phyloP scores from a whole-genome alignment of 441 rosid species.

The Populus hybrid region DNA sequence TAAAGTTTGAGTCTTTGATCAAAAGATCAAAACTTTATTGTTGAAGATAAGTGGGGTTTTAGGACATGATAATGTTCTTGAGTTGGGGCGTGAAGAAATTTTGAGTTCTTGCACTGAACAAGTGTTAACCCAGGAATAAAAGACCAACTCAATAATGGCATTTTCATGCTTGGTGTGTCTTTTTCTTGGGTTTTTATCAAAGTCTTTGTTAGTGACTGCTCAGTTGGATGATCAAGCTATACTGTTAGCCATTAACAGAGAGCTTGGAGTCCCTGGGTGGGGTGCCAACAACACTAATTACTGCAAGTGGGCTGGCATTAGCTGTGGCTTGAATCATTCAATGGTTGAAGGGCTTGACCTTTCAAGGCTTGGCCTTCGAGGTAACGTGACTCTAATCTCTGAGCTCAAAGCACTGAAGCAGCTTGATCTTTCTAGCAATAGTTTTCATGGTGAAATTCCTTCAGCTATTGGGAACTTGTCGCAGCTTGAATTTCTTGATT shows the following conservation, averaged over 20 bases:
- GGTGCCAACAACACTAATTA: constrained; percentile 55
- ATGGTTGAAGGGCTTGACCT: constrained; percentile 70
- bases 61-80: constrained; percentile 6
- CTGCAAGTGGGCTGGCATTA: constrained; percentile 77
- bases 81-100: constrained; percentile 11
- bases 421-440: constrained; percentile 82
- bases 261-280: constrained; percentile 84
- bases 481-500: constrained; percentile 80
- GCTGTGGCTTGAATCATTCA: constrained; percentile 58
- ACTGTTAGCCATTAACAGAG: constrained; percentile 60
- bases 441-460: constrained; percentile 67
- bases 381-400: constrained; percentile 65
- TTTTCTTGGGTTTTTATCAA: constrained; percentile 56
- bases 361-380: constrained; percentile 74
- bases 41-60: neutral
- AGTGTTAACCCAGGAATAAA: constrained; percentile 8
- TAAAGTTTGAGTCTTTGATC: constrained; percentile 21
- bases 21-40: neutral
- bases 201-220: constrained; percentile 39
- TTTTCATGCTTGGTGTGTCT: constrained; percentile 35
- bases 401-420: constrained; percentile 63
- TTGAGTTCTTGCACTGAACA: constrained; percentile 28
- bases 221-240: constrained; percentile 50
- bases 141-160: constrained; percentile 35
- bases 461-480: constrained; percentile 65